Conservation (phyloP, 768 basidiomycete genomes). For the Mycena maculata region DNA sequence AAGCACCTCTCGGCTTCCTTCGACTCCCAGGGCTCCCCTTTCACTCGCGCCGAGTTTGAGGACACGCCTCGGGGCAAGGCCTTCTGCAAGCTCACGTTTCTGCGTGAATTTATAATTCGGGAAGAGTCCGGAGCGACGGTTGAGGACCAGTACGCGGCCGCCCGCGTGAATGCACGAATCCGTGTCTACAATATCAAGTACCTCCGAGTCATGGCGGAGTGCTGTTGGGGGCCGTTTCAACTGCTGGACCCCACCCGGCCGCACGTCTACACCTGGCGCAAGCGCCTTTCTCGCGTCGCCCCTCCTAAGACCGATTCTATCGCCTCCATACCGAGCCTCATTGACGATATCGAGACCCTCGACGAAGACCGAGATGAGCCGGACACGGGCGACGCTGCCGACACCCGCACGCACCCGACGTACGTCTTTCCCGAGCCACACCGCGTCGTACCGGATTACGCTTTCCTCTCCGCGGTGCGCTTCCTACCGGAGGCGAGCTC, state of each 20-base stretch:
- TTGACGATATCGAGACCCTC: constrained; percentile 26
- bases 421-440: constrained; percentile 38
- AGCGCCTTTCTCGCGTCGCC: constrained; percentile 21
- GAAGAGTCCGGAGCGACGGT: background rate
- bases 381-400: constrained; percentile 30
- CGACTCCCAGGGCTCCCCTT: constrained; percentile 34
- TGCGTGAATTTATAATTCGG: constrained; percentile 58
- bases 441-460: constrained; percentile 58
- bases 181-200: constrained; percentile 52
- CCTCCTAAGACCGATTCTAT: constrained; percentile 29
- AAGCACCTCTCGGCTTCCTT: constrained; percentile 41
- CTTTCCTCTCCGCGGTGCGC: constrained; percentile 62
- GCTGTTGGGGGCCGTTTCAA: constrained; percentile 52
- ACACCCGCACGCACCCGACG: constrained; percentile 35
- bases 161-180: constrained; percentile 46
- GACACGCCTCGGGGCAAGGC: constrained; percentile 47
- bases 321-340: constrained; percentile 13
- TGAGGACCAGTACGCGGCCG: too few relatives aligned
- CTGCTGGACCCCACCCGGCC: constrained; percentile 31
- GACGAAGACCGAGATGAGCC: constrained; percentile 34
- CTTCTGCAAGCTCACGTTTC: constrained; percentile 57
- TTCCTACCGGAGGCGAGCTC: constrained; percentile 65
- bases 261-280: constrained; percentile 23
- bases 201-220: constrained; percentile 41
- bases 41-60: constrained; percentile 36